Conservation (phyloP, 352 stramenopile genomes). For the Pythium oligandrum region DNA sequence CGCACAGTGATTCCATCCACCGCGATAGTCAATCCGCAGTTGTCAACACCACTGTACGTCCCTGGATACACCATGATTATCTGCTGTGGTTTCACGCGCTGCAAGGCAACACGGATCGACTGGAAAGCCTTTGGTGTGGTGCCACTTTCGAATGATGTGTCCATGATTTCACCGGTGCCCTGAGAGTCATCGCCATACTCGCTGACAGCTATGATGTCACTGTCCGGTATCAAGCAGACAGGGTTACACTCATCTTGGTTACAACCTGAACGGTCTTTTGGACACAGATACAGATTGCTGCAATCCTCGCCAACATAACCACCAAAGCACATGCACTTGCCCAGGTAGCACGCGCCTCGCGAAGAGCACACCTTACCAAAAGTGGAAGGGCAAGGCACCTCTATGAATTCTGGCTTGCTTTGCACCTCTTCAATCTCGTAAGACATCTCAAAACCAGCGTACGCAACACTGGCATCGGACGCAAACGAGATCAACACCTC, state of each 20-base stretch:
- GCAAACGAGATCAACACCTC: slow-evolving; percentile 30
- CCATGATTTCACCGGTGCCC: slow-evolving; percentile 52
- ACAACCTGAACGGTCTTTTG: slow-evolving; percentile 26
- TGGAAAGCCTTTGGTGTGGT: slow-evolving; percentile 50
- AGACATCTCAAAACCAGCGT: slow-evolving; percentile 35
- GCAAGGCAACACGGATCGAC: slow-evolving; percentile 35
- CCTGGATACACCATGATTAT: slow-evolving; percentile 53
- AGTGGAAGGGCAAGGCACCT: too few relatives aligned
- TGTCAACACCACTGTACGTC: slow-evolving; percentile 23
- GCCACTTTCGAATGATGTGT: slow-evolving; percentile 28
- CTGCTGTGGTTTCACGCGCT: slow-evolving; percentile 23
- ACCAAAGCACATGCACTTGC: slow-evolving; percentile 44
- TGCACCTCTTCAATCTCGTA: slow-evolving; percentile 25
- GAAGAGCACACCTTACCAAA: too few relatives aligned
- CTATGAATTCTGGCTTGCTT: too few relatives aligned
- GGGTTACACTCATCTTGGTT: slow-evolving; percentile 26
- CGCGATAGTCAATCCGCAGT: slow-evolving; percentile 33
- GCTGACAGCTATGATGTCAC: slow-evolving; percentile 45
- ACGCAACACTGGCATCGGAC: slow-evolving; percentile 36
- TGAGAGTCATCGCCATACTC: slow-evolving; percentile 39
- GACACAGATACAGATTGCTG: slow-evolving; percentile 50
- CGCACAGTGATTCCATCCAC: slow-evolving; percentile 26
- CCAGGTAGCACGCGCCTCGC: slow-evolving; percentile 24
- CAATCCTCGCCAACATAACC: slow-evolving; percentile 61
- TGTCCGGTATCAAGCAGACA: slow-evolving; percentile 25